Evolutionary conservation across 768 basidiomycete genomes (phyloP).

Genomic region (Myochromella boudieri): DNA sequence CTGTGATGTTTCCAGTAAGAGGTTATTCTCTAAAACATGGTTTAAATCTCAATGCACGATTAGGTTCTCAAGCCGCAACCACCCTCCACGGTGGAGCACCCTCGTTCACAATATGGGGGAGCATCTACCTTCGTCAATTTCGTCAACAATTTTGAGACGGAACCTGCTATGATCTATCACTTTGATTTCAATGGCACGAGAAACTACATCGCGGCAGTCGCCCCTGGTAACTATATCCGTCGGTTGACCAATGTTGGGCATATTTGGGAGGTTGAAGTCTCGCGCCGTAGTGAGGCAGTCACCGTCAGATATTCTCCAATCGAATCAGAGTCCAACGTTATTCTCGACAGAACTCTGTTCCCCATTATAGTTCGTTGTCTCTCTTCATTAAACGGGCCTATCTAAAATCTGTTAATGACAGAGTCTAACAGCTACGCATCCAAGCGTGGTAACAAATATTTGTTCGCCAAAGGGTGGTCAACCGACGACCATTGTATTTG

Average conservation of each 20-base stretch:
- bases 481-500: slow-evolving; percentile 12
- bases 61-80: background rate
- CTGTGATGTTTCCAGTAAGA: slow-evolving; percentile 1
- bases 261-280: slow-evolving; percentile 10
- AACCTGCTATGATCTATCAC: slow-evolving; percentile 2
- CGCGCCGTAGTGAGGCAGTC: background rate
- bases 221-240: background rate
- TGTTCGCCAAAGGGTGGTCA: background rate
- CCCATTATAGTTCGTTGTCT: background rate
- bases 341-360: slow-evolving; percentile 1
- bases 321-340: background rate
- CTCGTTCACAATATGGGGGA: slow-evolving; percentile 5
- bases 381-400: background rate
- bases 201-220: background rate
- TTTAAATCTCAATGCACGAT: background rate
- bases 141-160: slow-evolving; percentile 2
- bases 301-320: slow-evolving; percentile 5
- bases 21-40: background rate
- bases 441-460: background rate
- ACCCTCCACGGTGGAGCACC: background rate
- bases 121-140: background rate
- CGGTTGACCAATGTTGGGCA: slow-evolving; percentile 2
- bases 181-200: slow-evolving; percentile 3
- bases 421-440: background rate
- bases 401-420: too few relatives aligned